phyloP scores from a whole-genome alignment of 106 monocot genomes.

The Allium fistulosum region DNA sequence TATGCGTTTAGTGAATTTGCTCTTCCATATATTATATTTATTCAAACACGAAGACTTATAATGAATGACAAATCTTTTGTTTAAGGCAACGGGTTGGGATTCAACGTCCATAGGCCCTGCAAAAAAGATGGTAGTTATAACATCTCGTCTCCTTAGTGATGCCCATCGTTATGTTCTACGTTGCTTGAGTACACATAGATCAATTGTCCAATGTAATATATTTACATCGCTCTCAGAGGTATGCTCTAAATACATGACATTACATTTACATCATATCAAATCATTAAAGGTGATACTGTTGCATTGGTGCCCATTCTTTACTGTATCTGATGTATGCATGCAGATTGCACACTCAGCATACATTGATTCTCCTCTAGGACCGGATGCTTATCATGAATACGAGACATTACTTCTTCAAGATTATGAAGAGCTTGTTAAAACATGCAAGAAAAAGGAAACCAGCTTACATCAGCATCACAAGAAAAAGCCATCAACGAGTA shows the following conservation, averaged over 20 bases:
- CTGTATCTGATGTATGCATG: constrained; percentile 1
- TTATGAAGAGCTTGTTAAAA: constrained; percentile 73
- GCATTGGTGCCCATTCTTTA: constrained; percentile 40
- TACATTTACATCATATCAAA: too few species aligned
- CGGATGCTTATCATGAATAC: constrained; percentile 96
- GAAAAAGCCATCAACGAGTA: constrained; percentile 3
- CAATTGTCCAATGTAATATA: constrained; percentile 48
- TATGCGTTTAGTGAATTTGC: too few species aligned
- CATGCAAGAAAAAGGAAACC: constrained; percentile 10
- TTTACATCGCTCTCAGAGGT: constrained; percentile 97
- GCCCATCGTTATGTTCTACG: constrained; percentile 90
- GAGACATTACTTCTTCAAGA: constrained; percentile 83
- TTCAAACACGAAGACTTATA: too few species aligned
- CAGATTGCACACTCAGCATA: constrained; percentile 85
- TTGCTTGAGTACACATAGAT: constrained; percentile 58
- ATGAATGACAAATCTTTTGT: too few species aligned
- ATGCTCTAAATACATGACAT: neutral
- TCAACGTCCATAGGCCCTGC: constrained; percentile 28
- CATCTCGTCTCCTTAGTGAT: constrained; percentile 85
- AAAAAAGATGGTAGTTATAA: constrained; percentile 75
- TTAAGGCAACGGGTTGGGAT: constrained; percentile 64
- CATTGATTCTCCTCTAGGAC: constrained; percentile 87
- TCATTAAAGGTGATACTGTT: neutral
- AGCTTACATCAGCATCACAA: constrained; percentile 14
- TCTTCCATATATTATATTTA: too few species aligned